phyloP scores from a whole-genome alignment of 352 stramenopile species.

The Thraustochytrium sp. region DNA sequence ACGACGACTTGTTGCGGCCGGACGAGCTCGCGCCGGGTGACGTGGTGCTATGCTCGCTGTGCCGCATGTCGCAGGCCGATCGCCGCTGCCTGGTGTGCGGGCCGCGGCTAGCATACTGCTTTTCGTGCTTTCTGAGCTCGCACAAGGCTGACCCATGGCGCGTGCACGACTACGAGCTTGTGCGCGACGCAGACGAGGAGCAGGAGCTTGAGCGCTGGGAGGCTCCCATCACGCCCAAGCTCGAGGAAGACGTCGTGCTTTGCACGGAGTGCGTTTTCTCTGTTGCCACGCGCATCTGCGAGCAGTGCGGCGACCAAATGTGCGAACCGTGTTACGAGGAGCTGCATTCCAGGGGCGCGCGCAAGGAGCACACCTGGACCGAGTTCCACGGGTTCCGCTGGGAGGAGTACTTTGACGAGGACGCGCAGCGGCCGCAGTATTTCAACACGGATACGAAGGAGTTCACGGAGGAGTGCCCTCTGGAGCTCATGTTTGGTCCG shows the following conservation, averaged over 20 bases:
- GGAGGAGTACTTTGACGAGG: constrained; percentile 38
- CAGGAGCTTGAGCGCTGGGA: background rate
- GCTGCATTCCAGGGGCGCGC: background rate
- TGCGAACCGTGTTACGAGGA: constrained; percentile 6
- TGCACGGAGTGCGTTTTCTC: constrained; percentile 8
- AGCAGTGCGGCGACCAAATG: constrained; percentile 40
- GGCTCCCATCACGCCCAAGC: background rate
- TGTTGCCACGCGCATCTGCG: background rate
- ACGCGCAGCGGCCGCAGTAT: background rate
- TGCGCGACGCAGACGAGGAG: constrained; percentile 25
- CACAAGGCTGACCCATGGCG: background rate
- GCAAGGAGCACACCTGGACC: background rate
- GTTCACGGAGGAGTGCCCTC: constrained; percentile 7
- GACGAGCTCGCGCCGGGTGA: background rate
- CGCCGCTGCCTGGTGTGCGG: constrained; percentile 15
- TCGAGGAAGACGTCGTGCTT: background rate
- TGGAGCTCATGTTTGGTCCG: constrained; percentile 39
- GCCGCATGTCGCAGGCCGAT: background rate
- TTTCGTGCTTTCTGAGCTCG: constrained; percentile 15
- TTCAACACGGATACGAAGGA: constrained; percentile 37
- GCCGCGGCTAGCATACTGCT: background rate
- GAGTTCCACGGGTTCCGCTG: constrained; percentile 23
- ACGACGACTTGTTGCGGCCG: background rate
- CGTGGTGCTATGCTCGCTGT: background rate
- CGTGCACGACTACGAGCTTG: background rate